phyloP scores from a whole-genome alignment of 2,329 filamentous ascomycete species.

The Colletotrichum musae region DNA sequence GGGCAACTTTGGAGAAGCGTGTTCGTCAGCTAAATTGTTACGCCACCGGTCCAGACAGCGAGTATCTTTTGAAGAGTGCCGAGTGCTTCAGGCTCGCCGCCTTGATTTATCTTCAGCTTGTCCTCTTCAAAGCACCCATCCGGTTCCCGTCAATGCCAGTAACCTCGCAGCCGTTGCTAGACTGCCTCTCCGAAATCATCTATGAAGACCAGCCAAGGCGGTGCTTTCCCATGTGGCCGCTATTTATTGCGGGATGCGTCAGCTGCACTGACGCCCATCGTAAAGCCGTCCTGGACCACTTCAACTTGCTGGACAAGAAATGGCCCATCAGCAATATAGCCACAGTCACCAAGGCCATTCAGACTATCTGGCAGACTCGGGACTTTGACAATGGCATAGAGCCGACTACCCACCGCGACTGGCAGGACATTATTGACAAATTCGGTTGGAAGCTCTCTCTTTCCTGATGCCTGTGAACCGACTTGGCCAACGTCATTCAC shows the following conservation, averaged over 20 bases:
- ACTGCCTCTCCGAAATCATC: constrained; percentile 10
- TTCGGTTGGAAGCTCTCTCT: constrained; percentile 27
- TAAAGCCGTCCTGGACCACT: constrained; percentile 16
- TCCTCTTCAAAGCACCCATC: neutral
- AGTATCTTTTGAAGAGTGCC: constrained; percentile 26
- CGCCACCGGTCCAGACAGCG: neutral
- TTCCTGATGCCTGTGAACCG: constrained; percentile 4
- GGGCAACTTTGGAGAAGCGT: neutral
- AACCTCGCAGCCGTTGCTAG: constrained; percentile 11
- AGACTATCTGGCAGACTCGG: constrained; percentile 18
- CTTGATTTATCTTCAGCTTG: constrained; percentile 15
- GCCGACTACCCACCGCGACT: constrained; percentile 10
- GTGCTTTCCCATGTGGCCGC: constrained; percentile 21
- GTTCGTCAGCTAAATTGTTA: constrained; percentile 16
- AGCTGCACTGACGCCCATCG: constrained; percentile 16
- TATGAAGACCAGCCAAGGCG: constrained; percentile 6
- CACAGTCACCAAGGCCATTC: constrained; percentile 3
- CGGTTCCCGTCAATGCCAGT: constrained; percentile 10
- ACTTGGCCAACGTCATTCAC: neutral
- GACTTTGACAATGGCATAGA: constrained; percentile 7
- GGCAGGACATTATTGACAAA: constrained; percentile 16
- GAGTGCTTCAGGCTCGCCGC: constrained; percentile 24
- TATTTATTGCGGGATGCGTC: constrained; percentile 19
- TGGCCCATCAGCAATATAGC: constrained; percentile 25
- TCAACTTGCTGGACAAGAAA: constrained; percentile 16